Conservation (phyloP, 2,329 filamentous ascomycete genomes). For the Monosporascus sp. region DNA sequence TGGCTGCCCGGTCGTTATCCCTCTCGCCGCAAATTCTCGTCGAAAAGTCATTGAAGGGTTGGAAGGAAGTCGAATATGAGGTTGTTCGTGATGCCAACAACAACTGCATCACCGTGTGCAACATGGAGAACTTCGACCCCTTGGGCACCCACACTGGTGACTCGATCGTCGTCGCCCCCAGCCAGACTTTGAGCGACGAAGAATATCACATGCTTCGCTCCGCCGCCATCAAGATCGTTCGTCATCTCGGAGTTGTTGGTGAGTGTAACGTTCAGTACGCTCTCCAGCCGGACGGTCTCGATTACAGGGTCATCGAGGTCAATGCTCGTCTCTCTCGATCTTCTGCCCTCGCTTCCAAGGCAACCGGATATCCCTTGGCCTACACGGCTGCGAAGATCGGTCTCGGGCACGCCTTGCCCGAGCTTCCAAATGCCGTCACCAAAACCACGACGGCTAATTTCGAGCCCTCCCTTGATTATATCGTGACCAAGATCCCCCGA, state of each 20-base stretch:
- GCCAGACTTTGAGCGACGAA: conserved; percentile 94
- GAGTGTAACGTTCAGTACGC: conserved; percentile 99
- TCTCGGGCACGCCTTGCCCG: conserved; percentile 88
- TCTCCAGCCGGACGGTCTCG: conserved; percentile 89
- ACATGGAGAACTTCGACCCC: conserved; percentile 98
- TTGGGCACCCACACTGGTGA: conserved; percentile 97
- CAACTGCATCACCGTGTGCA: conserved; percentile 99
- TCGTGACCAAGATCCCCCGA: conserved; percentile 96
- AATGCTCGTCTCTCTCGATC: conserved; percentile 98
- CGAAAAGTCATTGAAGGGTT: conserved; percentile 97
- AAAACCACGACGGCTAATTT: conserved; percentile 99
- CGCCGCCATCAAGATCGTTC: conserved; percentile 96
- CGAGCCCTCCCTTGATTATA: conserved; percentile 93
- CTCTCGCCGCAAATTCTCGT: conserved; percentile 94
- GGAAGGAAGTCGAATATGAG: conserved; percentile 99
- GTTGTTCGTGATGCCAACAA: conserved; percentile 94
- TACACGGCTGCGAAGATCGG: conserved; percentile 99
- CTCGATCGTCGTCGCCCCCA: conserved; percentile 95
- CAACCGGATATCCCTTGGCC: conserved; percentile 92
- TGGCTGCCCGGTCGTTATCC: conserved; percentile 87
- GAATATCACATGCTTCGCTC: conserved; percentile 99
- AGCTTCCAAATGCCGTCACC: conserved; percentile 95
- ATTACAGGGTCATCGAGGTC: conserved; percentile 98
- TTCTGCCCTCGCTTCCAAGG: conserved; percentile 94
- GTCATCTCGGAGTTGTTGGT: conserved; percentile 92